Evolutionary conservation across 2,329 filamentous ascomycete species (phyloP), one percentile per base, ranked within the genome.

Genomic region (Cladosporium oxysporum): DNA sequence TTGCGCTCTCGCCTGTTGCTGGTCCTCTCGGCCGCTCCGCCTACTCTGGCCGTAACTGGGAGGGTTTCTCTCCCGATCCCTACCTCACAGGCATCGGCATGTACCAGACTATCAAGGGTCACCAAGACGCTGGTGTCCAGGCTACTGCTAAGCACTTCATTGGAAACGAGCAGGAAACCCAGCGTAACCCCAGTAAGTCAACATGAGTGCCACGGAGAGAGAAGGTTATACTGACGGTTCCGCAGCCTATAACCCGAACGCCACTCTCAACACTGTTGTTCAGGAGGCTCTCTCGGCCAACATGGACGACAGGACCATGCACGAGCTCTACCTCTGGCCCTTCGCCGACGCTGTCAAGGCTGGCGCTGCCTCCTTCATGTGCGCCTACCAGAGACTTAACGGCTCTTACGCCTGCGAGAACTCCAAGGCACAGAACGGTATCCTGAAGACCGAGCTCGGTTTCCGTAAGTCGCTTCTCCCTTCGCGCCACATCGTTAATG

Each of bases 361-460:
- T 16, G 68, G 67, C 26, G 69, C 66, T 6, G 70, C 66, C 23
- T 52, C 64, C 12, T 64, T 33, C 16, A 31, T 53, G 83, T 82
- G 69, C 78, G 58, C 66, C 10, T 72, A 72, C 59, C 71, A 76
- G 31, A 69, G 87, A 81, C 81, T 90, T 60, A 91, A 91, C 72
- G 86, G 87, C 61, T 88, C 87, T 0, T 87, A 89, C 57, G 82
- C 83, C 8, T 90, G 73, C 65, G 69, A 74, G 65, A 91, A 91
- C 72, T 86, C 85, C 66, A 88, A 88, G 74, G 78, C 89, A 7
- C 81, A 90, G 58, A 91, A 91, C 68, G 87, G 86, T 0, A 81
- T 91, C 5, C 78, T 91, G 18, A 92, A 91, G 71, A 88, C 89
- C 49, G 90, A 92, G 76, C 82, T 91, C 49, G 88, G 87, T 0